Percentiles rank a stretch among this genome's conserved stretches.
Conservation (phyloP, 371 early-diverging fungal species). For the Encephalitozoon hellem region DNA sequence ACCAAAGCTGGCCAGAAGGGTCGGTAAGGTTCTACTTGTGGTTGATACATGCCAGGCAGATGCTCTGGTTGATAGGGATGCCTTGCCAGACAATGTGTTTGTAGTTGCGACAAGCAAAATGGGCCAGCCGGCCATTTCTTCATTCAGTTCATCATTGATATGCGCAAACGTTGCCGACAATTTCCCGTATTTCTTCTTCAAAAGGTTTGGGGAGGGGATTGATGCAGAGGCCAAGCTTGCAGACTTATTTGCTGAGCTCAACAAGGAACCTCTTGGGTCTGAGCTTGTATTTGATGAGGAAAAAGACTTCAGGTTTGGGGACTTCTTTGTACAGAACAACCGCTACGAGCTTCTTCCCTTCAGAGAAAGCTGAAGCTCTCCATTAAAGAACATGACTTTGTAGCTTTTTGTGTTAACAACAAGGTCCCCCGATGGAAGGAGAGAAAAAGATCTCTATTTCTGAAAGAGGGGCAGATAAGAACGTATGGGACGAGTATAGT, state of each 20-base stretch:
- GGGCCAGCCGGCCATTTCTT: conserved; percentile 50
- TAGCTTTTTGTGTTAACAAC: not conserved
- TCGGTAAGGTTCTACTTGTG: conserved; percentile 52
- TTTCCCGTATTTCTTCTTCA: conserved; percentile 21
- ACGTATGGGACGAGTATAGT: not conserved
- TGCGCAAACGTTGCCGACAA: conserved; percentile 24
- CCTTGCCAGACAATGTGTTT: conserved; percentile 43
- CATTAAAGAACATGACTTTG: not conserved
- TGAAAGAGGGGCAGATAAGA: not conserved
- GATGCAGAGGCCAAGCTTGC: not conserved
- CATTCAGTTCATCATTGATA: not conserved
- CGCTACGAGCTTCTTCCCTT: not conserved
- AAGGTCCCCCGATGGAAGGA: not conserved
- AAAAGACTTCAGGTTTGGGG: not conserved
- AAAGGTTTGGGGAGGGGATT: not conserved
- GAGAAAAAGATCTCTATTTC: not conserved
- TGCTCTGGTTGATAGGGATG: conserved; percentile 40
- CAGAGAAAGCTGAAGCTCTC: not conserved
- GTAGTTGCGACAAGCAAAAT: conserved; percentile 43
- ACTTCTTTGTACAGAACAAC: conserved; percentile 14
- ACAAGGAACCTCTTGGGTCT: not conserved
- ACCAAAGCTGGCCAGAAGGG: conserved; percentile 19
- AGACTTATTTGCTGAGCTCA: not conserved
- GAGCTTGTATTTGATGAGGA: not conserved
- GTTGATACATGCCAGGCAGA: conserved; percentile 60